Base-by-base conservation (phyloP, 2,329 filamentous ascomycete genomes). In the Ophiostoma pallidulum region DNA sequence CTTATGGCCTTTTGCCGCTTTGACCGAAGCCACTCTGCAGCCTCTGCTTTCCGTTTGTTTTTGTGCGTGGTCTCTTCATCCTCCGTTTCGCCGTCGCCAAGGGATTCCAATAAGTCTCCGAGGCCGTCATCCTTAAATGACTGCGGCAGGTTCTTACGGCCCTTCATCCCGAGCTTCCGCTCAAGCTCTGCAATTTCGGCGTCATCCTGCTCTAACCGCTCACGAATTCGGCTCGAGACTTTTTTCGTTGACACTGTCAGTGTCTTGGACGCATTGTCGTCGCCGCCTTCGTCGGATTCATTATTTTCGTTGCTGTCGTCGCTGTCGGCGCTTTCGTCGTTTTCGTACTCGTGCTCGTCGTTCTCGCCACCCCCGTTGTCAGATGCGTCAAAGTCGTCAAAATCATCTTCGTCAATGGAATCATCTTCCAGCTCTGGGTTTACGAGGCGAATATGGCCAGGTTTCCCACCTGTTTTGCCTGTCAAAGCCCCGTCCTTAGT, bases 111-210 rank as follows among this genome's bases (percentile, higher is more conserved):
- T 4, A 98, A 64, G 47, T 86, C 84, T 36, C 82, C 87, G 2
- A 97, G 67, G 0, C 89, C 91, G 59, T 96, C 90, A 7, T 94
- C 86, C 18, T 79, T 75, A 57, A 90, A 88, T 0, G 80, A 72
- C 54, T 85, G 83, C 0, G 82, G 81, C 5, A 87, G 64, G 28
- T 77, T 82, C 59, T 88, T 94, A 51, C 83, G 84, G 20, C 80
- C 78, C 60, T 82, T 86, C 54, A 96, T 74, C 0, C 92, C 91
- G 3, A 98, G 69, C 59, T 86, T 94, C 63, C 83, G 89, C 67
- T 98, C 92, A 28, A 96, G 69, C 3, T 81, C 81, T 18, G 84
- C 82, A 56, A 98, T 97, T 57, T 95, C 88, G 2, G 81, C 86
- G 59, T 97, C 89, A 50, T 98, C 91, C 52, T 86, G 73, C 1